Base-by-base conservation (phyloP, 768 basidiomycete genomes). In the Suillus fuscotomentosus region DNA sequence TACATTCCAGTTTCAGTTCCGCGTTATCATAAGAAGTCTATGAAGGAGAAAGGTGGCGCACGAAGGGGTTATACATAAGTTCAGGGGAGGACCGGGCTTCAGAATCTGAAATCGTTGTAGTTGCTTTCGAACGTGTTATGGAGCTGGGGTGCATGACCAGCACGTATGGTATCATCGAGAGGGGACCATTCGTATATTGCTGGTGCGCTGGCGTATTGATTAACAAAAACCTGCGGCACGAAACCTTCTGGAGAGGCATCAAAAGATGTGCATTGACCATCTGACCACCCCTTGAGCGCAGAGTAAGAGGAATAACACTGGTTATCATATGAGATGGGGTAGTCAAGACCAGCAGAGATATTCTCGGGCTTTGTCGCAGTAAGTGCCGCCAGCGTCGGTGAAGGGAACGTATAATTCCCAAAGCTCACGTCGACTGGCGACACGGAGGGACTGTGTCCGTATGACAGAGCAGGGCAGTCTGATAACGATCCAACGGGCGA, bases 221-320 rank as follows among this genome's bases (percentile, higher is more conserved):
- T 76, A 63, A 75, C 66, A 27, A 75, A 76, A 41, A 73, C 66
- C 10, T 59, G 57, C 24, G 75, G 75, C 60, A 71, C 68, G 36
- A 70, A 68, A 41, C 66, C 66, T 13, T 63, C 64, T 50, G 70
- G 36, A 27, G 27, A 42, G 15, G 24, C 20, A 42, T 42, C 41
- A 22, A 61, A 61, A 14, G 54, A 34, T 3, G 64, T 45, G 22
- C 68, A 71, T 36, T 61, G 45, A 11, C 41, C 36, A 39, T 75
- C 74, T 0, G 71, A 57, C 75, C 75, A 76, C 57, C 67, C 68
- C 66, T 74, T 77, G 2, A 72, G 68, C 41, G 65, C 60, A 45
- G 64, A 66, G 61, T 76, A 77, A 50, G 66, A 39, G 20, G 60
- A 48, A 22, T 48, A 56, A 53, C 67, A 61, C 38, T 70, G 66